These are phyloP conservation scores for Theobroma cacao DNA, from an alignment of 345 rosid species.

Conservation along the genomic window DNA sequence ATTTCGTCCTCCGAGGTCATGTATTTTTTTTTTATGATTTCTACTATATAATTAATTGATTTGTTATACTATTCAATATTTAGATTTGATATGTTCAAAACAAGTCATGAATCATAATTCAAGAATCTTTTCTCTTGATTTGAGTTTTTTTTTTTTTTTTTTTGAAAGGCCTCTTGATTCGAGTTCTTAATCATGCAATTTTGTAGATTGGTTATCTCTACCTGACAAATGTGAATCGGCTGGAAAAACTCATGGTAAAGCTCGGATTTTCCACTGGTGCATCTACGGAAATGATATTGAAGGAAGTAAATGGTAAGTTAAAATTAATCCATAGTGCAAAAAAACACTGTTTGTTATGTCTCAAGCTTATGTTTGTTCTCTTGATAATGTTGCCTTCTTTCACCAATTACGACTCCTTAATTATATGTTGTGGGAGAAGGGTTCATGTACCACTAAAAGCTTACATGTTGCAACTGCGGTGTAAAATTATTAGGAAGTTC, in stretches of 20 bases:
- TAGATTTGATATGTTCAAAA: background rate
- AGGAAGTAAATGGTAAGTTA: slow-evolving; percentile 39
- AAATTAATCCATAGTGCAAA: background rate
- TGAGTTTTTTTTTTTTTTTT: background rate
- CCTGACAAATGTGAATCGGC: slow-evolving; percentile 59
- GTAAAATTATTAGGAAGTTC: background rate
- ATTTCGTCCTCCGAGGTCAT: background rate
- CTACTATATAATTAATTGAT: background rate
- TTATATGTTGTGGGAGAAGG: background rate
- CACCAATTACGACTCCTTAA: background rate
- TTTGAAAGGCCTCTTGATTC: too few relatives aligned
- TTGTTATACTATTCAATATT: background rate
- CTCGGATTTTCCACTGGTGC: slow-evolving; percentile 70
- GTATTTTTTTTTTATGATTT: too few relatives aligned
- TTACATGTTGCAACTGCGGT: background rate
- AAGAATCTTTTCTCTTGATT: slow-evolving; percentile 1
- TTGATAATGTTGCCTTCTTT: background rate
- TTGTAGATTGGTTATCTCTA: slow-evolving; percentile 78
- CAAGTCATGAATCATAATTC: background rate
- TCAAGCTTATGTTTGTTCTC: background rate
- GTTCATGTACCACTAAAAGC: background rate
- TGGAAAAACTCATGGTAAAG: slow-evolving; percentile 79
- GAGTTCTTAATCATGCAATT: background rate
- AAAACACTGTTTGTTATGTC: slow-evolving; percentile 6
- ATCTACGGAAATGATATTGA: slow-evolving; percentile 43